Base-by-base conservation (phyloP, 306 rosid species). In the Cicer judaicum region DNA sequence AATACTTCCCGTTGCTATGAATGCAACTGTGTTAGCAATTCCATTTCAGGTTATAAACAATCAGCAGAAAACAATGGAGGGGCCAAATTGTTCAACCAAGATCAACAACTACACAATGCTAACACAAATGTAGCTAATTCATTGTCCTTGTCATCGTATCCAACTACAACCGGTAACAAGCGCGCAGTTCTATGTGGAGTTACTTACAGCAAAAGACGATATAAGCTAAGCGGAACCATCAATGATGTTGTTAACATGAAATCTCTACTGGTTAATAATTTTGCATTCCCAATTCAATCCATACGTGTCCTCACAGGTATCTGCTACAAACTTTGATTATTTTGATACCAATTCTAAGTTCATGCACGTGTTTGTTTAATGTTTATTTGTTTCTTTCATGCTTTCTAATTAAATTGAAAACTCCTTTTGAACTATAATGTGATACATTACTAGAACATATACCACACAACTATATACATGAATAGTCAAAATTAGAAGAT, bases 111-210 rank as follows among this genome's bases (percentile, higher is more conserved):
- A 40, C 34, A 40, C 8, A 4, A 7, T 13, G n/a, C 24, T 7
- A 39, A 18, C 7, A 39, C 53, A 63, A 14, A 15, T 42, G 52
- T 21, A 42, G 10, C 10, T 16, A 5, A 2, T 24, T 75, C 73
- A 16, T 68, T 5, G 3, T 21, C 70, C 57, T 82, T 52, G n/a
- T 40, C 19, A 7, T 8, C 36, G 34, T 24, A 24, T 11, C 9
- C 52, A 12, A 16, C 71, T 38, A 14, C 2, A 9, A 21, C 41
- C 13, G 5, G 55, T 38, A 71, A 69, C 14, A 92, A 84, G 74
- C 86, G 96, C 0, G 98, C 96, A 4, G 69, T 92, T 83, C 89
- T 90, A 5, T 90, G 96, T 24, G 98, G 92, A 29, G 88, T 90
- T 56, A 69, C 88, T 16, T 88, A 90, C 81, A 52, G 29, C 46